Evolutionary conservation across 805 yeast genomes (phyloP).

Genomic region (Teunomyces stri): DNA sequence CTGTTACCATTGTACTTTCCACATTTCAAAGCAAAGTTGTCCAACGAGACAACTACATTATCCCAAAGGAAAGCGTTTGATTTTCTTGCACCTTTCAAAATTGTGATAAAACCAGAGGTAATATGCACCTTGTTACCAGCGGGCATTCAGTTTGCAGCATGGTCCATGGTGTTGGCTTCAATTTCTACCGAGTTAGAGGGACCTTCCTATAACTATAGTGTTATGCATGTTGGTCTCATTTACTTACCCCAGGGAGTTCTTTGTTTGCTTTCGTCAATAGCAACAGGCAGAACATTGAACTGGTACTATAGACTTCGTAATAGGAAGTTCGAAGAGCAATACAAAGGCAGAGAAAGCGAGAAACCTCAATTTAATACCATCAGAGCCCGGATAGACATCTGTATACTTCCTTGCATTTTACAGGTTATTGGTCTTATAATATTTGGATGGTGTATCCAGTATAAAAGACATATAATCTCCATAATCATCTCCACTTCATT

Average conservation of each 20-base stretch:
- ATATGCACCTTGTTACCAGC: slow-evolving; percentile 51
- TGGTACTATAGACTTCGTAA: slow-evolving; percentile 39
- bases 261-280: slow-evolving; percentile 57
- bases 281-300: slow-evolving; percentile 58
- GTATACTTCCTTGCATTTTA: slow-evolving; percentile 40
- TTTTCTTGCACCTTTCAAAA: slow-evolving; percentile 33
- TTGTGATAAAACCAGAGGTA: slow-evolving; percentile 45
- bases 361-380: slow-evolving; percentile 48
- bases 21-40: slow-evolving; percentile 7
- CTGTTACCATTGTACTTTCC: slow-evolving; percentile 42
- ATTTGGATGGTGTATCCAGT: slow-evolving; percentile 73
- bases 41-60: slow-evolving; percentile 11
- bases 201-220: slow-evolving; percentile 47
- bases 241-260: slow-evolving; percentile 75
- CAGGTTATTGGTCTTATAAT: slow-evolving; percentile 44
- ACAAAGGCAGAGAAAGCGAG: slow-evolving; percentile 8
- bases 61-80: slow-evolving; percentile 5
- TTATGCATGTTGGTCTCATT: slow-evolving; percentile 64
- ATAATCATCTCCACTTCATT: slow-evolving; percentile 58
- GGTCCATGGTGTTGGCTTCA: slow-evolving; percentile 70
- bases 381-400: slow-evolving; percentile 48
- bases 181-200: slow-evolving; percentile 54
- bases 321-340: slow-evolving; percentile 21
- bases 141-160: slow-evolving; percentile 62
- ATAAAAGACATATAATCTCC: slow-evolving; percentile 46